Evolutionary conservation across 2,329 filamentous ascomycete species (phyloP).

Genomic region (Cercospora berteroae): DNA sequence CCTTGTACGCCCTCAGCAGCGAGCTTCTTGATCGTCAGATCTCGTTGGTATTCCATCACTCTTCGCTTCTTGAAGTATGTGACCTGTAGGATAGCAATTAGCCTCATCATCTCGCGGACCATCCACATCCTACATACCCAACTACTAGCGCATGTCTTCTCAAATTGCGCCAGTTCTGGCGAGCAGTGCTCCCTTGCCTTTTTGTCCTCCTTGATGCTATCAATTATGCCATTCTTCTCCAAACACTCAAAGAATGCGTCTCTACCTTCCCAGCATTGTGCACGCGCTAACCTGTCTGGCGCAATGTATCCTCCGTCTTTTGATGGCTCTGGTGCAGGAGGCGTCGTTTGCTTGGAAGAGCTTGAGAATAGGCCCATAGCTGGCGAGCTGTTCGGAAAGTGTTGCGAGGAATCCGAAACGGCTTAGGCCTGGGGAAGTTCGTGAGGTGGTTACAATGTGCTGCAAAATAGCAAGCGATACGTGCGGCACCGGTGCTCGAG

Average conservation of each 20-base stretch:
- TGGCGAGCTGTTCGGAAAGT: neutral
- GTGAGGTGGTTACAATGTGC: neutral
- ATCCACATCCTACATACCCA: constrained; percentile 66
- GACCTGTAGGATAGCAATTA: constrained; percentile 56
- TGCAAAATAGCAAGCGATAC: neutral
- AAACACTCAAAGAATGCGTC: constrained; percentile 88
- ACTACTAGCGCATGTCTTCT: constrained; percentile 79
- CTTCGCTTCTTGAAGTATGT: constrained; percentile 97
- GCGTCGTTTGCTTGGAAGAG: constrained; percentile 19
- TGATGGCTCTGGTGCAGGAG: constrained; percentile 34
- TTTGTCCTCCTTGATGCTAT: constrained; percentile 60
- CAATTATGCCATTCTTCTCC: constrained; percentile 76
- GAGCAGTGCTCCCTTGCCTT: constrained; percentile 57
- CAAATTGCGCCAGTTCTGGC: constrained; percentile 64
- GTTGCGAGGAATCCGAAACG: neutral
- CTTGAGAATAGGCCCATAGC: constrained; percentile 40
- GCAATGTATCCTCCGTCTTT: constrained; percentile 67
- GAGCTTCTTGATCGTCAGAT: constrained; percentile 72
- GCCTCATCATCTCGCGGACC: neutral
- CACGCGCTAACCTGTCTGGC: constrained; percentile 78
- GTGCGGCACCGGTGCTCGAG: neutral
- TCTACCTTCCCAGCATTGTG: constrained; percentile 83
- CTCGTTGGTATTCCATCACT: constrained; percentile 87
- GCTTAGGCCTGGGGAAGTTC: neutral
- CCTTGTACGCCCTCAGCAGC: constrained; percentile 45